Conservation (phyloP, 805 yeast genomes). For the Metschnikowia shivogae region DNA sequence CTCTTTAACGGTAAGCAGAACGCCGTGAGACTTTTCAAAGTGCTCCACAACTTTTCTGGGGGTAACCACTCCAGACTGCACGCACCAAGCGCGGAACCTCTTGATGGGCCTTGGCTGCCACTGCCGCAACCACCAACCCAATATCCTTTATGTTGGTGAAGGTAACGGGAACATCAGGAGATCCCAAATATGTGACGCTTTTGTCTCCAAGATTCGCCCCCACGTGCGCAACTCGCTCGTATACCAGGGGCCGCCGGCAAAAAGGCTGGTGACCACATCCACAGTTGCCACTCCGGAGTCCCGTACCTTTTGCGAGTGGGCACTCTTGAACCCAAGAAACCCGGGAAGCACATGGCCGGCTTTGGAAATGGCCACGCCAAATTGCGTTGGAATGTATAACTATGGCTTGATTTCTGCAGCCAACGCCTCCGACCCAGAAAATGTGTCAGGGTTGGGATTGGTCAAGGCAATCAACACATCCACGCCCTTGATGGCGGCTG, state of each 20-base stretch:
- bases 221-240: slow-evolving; percentile 29
- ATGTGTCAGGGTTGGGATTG: slow-evolving; percentile 26
- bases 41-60: slow-evolving; percentile 33
- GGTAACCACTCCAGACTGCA: slow-evolving; percentile 39
- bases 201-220: slow-evolving; percentile 31
- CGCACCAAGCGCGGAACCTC: slow-evolving; percentile 43
- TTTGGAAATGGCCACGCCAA: slow-evolving; percentile 44
- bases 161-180: slow-evolving; percentile 24
- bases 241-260: slow-evolving; percentile 33
- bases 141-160: slow-evolving; percentile 31
- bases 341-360: slow-evolving; percentile 29
- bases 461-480: slow-evolving; percentile 50
- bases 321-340: slow-evolving; percentile 29
- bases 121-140: slow-evolving; percentile 39
- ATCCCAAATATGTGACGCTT: slow-evolving; percentile 40
- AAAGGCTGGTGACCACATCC: slow-evolving; percentile 38
- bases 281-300: slow-evolving; percentile 44
- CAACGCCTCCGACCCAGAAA: slow-evolving; percentile 33
- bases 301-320: slow-evolving; percentile 38
- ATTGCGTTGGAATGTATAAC: slow-evolving; percentile 57
- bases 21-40: slow-evolving; percentile 39
- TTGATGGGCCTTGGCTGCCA: slow-evolving; percentile 31
- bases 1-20: slow-evolving; percentile 26
- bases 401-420: slow-evolving; percentile 42
- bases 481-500: slow-evolving; percentile 39